Evolutionary conservation across 2,329 filamentous ascomycete genomes (phyloP), one percentile per base, ranked within the genome.

Genomic region (Hypoxylon sp.): DNA sequence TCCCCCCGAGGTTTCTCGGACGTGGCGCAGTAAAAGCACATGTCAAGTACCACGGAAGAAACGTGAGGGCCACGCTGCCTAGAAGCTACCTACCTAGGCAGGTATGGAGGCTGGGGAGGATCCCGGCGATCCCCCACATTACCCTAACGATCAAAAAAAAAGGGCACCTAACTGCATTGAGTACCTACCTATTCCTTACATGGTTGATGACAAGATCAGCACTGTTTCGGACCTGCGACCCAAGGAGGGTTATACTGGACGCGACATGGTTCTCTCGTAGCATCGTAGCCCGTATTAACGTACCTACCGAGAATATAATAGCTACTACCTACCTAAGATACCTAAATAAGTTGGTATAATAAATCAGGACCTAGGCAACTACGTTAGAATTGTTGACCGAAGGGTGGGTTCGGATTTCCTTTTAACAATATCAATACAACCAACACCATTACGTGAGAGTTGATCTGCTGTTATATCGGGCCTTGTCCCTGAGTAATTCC

Each of bases 21-120:
- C 53, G 63, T 65, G 63, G 63, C 63, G 63, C 56, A 65, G 61
- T 50, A 65, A 22, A 58, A 58, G 31, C 60, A 61, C 61, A 66
- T 68, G 52, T 54, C 29, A 53, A 59, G 35, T 65, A 52, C 55
- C 33, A 48, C 58, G 35, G 47, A 53, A 62, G 26, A 55, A 54
- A 57, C 50, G 51, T 58, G 55, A 53, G 42, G 31, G 52, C 67
- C 67, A 64, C 59, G 59, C 55, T 31, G 56, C 37, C 31, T 52
- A 52, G 22, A 24, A 56, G 44, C 33, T 33, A 29, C 42, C 14
- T 8, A 46, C 29, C n/a, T 24, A 31, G 13, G 33, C 50, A 42
- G 48, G 59, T 51, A 52, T 35, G 31, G 51, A 24, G 31, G 47
- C 24, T 5, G 8, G 50, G 31, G 35, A 24, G 24, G 35, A 29